These are phyloP conservation scores for Blepharisma undulans DNA, from an alignment of 169 alveolate genomes.

Conservation along the genomic window DNA sequence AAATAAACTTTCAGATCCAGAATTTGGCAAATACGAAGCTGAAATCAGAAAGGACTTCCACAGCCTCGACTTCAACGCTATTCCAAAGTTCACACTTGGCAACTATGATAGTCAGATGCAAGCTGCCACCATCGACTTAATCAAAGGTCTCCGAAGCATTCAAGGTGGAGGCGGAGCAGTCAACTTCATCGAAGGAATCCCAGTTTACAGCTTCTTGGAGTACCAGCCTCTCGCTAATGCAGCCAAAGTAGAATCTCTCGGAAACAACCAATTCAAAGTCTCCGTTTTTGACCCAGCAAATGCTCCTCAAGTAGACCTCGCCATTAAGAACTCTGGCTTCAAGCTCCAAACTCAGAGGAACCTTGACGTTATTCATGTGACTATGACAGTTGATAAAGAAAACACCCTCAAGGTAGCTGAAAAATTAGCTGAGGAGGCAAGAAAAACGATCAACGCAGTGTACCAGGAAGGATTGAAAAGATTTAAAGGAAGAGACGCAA, in stretches of 20 bases:
- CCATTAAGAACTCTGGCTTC: background rate
- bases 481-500: background rate
- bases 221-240: slow-evolving; percentile 11
- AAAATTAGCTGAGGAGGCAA: background rate
- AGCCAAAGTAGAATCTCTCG: background rate
- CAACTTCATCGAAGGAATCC: background rate
- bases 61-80: background rate
- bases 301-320: slow-evolving; percentile 15
- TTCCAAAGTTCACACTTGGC: slow-evolving; percentile 13
- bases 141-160: background rate
- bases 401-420: background rate
- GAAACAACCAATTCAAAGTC: background rate
- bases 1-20: background rate
- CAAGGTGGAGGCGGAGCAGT: background rate
- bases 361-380: background rate
- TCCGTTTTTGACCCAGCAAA: slow-evolving; percentile 8
- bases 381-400: background rate
- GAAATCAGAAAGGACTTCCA: background rate
- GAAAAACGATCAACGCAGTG: background rate
- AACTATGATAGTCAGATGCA: background rate
- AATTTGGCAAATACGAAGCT: background rate
- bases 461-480: background rate
- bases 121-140: background rate
- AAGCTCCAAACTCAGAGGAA: background rate
- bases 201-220: slow-evolving; percentile 29